Conservation (phyloP, 192 early-diverging fungal genomes). For the Backusella parvicylindrica region DNA sequence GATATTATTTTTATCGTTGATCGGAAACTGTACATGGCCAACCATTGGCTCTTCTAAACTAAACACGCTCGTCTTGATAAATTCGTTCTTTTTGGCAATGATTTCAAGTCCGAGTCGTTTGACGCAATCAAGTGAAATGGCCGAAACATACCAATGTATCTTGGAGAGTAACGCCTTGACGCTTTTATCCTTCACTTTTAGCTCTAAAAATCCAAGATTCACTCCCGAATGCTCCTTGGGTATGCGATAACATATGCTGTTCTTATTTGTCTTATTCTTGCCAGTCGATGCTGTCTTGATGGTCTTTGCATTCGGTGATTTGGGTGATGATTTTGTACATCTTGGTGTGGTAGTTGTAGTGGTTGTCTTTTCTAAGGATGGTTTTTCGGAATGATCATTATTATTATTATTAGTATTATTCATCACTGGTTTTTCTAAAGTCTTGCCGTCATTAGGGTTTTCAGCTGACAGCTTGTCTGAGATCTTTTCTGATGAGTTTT, state of each 20-base stretch:
- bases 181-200: neutral
- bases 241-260: neutral
- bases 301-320: neutral
- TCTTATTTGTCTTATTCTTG: neutral
- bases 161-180: constrained; percentile 6
- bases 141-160: constrained; percentile 4
- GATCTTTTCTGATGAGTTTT: neutral
- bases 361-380: neutral
- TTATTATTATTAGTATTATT: too few relatives aligned
- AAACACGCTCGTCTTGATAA: neutral
- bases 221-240: constrained; percentile 2
- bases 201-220: constrained; percentile 9
- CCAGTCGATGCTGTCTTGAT: neutral
- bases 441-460: neutral
- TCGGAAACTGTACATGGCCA: constrained; percentile 7
- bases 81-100: neutral
- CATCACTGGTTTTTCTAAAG: neutral
- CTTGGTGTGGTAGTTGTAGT: neutral
- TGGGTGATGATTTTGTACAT: neutral
- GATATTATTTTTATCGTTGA: neutral
- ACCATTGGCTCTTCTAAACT: constrained; percentile 1
- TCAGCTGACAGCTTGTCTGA: neutral
- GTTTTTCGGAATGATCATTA: too few relatives aligned
- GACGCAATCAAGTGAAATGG: neutral
- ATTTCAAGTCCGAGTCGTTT: neutral